phyloP scores from a whole-genome alignment of 768 basidiomycete genomes.

The Serendipita indica region DNA sequence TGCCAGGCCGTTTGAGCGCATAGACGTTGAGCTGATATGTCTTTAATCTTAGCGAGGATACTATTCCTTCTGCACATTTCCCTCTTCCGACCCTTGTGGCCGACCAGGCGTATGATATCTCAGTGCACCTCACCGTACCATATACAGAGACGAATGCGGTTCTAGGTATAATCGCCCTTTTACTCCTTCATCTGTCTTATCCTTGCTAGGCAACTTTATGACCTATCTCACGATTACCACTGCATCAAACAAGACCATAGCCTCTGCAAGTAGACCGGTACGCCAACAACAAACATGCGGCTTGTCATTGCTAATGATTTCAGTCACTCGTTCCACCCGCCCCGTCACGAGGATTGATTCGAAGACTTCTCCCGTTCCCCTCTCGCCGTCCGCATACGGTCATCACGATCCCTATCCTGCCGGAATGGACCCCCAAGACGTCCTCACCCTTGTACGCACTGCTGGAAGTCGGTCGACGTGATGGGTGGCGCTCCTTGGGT shows the following conservation, averaged over 20 bases:
- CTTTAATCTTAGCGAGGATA: conserved; percentile 31
- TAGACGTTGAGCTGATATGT: background rate
- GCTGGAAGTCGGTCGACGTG: conserved; percentile 59
- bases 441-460: conserved; percentile 34
- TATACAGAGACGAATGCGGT: conserved; percentile 48
- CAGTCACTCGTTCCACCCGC: conserved; percentile 48
- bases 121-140: conserved; percentile 50
- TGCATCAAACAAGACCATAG: conserved; percentile 46
- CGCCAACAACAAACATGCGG: conserved; percentile 18
- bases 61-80: conserved; percentile 45
- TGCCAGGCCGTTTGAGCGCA: background rate
- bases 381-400: conserved; percentile 29
- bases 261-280: conserved; percentile 49
- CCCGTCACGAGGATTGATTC: conserved; percentile 12
- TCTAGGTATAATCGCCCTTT: conserved; percentile 28
- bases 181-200: background rate
- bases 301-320: conserved; percentile 1
- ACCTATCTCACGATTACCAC: conserved; percentile 44
- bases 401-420: conserved; percentile 44
- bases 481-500: conserved; percentile 58
- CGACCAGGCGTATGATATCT: conserved; percentile 61
- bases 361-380: conserved; percentile 24
- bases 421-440: conserved; percentile 35
- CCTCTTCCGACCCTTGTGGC: conserved; percentile 37
- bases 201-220: conserved; percentile 59